Evolutionary conservation across 805 yeast genomes (phyloP).

Genomic region (Schizosaccharomyces osmophilus): DNA sequence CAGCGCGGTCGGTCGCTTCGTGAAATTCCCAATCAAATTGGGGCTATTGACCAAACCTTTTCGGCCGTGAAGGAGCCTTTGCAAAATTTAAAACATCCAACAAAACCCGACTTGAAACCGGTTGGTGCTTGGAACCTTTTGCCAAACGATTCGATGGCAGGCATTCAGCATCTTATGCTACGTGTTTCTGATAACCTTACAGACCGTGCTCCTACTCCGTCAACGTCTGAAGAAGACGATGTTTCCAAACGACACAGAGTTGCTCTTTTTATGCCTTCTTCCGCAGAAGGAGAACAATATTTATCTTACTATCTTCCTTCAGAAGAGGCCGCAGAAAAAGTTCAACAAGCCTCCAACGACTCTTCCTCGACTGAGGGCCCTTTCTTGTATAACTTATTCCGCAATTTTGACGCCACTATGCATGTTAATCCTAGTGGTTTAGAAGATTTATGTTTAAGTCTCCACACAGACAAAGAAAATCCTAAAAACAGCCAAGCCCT

Average conservation of each 20-base stretch:
- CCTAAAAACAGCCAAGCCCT: slow-evolving; percentile 31
- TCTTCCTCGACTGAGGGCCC: neutral
- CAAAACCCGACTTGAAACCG: slow-evolving; percentile 45
- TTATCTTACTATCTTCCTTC: slow-evolving; percentile 19
- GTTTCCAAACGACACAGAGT: neutral
- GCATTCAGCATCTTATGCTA: slow-evolving; percentile 41
- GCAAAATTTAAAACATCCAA: slow-evolving; percentile 44
- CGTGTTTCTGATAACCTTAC: slow-evolving; percentile 25
- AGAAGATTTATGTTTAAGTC: neutral
- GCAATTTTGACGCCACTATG: neutral
- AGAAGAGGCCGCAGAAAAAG: slow-evolving; percentile 5
- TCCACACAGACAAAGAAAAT: slow-evolving; percentile 20
- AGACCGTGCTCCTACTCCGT: slow-evolving; percentile 12
- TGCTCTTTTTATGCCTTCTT: slow-evolving; percentile 5
- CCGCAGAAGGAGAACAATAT: slow-evolving; percentile 17
- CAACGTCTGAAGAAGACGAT: slow-evolving; percentile 9
- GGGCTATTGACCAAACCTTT: slow-evolving; percentile 57
- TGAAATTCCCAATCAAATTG: slow-evolving; percentile 40
- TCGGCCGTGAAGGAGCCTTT: slow-evolving; percentile 28
- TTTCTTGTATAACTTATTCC: neutral
- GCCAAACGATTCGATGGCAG: slow-evolving; percentile 83
- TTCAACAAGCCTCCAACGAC: neutral
- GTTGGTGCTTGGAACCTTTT: slow-evolving; percentile 55
- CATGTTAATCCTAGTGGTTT: neutral
- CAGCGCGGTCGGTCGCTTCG: slow-evolving; percentile 12